Base-by-base conservation (phyloP, 164 flowering plant genomes). In the Litsea cubeba region DNA sequence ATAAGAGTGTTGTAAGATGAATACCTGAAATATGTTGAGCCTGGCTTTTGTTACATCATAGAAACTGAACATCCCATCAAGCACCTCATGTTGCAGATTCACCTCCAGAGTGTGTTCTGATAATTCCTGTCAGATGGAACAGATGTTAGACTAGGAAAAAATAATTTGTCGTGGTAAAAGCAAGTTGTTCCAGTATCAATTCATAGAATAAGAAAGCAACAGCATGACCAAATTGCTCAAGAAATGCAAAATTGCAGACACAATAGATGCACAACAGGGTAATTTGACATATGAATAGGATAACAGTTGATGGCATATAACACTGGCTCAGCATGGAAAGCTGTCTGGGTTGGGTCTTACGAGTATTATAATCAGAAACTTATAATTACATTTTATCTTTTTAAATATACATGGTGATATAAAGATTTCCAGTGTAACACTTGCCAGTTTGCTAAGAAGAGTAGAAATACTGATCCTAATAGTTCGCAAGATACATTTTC, bases 21-120 rank as follows among this genome's bases (percentile, higher is more conserved):
- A 7, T 73, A 95, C 98, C 99, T 95, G 98, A 79, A 90, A 93
- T 72, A 95, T 83, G 78, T 87, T 83, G 57, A 95, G 92, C 15
- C 40, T 87, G 69, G 93, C 90, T 71, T 65, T 87, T 24, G 88
- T 91, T 49, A 92, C 83, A 82, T 94, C 98, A 78, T 93, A 96
- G 84, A 94, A 94, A 71, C 93, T 90, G 77, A 92, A 94, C 74
- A 87, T 78, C 76, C 90, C 97, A 76, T 93, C 97, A 40, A 94
- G 85, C 51, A 80, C 83, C 68, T 94, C 99, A 74, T 91, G 87
- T 69, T 96, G 98, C 73, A 90, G 80, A 72, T 77, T 87, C 78
- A 92, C 92, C 63, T 92, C 95, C 71, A 76, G 80, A 6, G 90
- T 86, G 82, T 94, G 92, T 23, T 88, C 97, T 50, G 83, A 86